Evolutionary conservation across 257 asterid species (phyloP).

Genomic region (Eustoma russellianum): DNA sequence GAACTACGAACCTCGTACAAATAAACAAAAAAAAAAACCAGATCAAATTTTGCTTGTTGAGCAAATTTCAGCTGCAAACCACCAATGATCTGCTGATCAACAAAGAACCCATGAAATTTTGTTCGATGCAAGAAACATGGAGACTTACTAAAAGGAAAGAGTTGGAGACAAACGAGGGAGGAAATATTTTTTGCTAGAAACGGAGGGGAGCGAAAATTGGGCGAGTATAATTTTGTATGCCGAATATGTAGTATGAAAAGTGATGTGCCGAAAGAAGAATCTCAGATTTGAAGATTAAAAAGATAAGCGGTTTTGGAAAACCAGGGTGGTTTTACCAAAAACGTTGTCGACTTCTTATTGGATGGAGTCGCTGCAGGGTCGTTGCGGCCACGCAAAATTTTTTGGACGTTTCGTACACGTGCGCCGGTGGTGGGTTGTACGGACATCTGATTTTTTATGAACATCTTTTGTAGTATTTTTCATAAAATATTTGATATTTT

Average conservation of each 20-base stretch:
- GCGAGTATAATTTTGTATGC: not conserved
- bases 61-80: too few relatives aligned
- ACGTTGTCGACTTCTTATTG: slow-evolving; percentile 56
- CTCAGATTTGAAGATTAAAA: slow-evolving; percentile 9
- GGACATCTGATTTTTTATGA: not conserved
- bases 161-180: not conserved
- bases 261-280: not conserved
- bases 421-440: slow-evolving; percentile 2
- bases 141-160: not conserved
- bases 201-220: not conserved
- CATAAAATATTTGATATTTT: not conserved
- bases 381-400: slow-evolving; percentile 1
- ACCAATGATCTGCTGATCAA: too few relatives aligned
- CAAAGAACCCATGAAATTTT: not conserved
- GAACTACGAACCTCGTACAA: too few relatives aligned
- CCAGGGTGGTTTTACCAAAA: slow-evolving; percentile 39
- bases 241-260: not conserved
- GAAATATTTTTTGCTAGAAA: not conserved
- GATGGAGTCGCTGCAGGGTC: slow-evolving; percentile 10
- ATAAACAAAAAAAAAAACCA: too few relatives aligned
- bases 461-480: too few relatives aligned
- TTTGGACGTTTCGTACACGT: slow-evolving; percentile 5
- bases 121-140: not conserved
- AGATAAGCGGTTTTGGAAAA: slow-evolving; percentile 18
- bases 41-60: too few relatives aligned